Evolutionary conservation across 225 moss, liverwort and hornwort genomes (phyloP), one percentile per base, ranked within the genome.

Genomic region (Sphagnum tenellum): DNA sequence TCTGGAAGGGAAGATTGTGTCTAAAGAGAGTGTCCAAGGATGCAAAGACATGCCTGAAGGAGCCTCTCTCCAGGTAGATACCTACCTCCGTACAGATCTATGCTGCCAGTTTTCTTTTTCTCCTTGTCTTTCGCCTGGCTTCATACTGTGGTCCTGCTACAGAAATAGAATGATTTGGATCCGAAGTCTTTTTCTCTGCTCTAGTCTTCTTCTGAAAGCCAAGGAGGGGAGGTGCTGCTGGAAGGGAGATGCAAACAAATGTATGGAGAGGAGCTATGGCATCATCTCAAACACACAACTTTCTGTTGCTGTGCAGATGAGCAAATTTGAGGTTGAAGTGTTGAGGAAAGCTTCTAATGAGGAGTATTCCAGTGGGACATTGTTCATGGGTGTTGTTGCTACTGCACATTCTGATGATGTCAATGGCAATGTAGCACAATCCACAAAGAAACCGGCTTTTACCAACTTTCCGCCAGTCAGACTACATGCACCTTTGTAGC

Each of bases 281-380:
- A 65, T 11, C 48, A 5, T 55, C 56, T 56, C 13, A 13, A 56
- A 56, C 4, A 56, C 12, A 56, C 11, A 56, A 29, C 29, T 29
- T 29, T 29, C 29, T 29, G 29, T 59, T 70, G 62, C 9, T 13
- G 63, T 75, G 73, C 79, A 93, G 93, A 81, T 93, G 63, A 89
- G 93, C 5, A 93, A 86, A 73, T 86, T 75, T 63, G 93, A 93
- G 73, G 75, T 90, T 58, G 93, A 93, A 76, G 73, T 89, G 46
- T 75, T 93, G 86, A 79, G 71, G 62, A 77, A 67, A 68, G 82
- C 73, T 71, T 74, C 81, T 5, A 74, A 75, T 65, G 76, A 89
- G 61, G 92, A 85, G 54, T 68, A 81, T 79, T 78, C 79, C 45
- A 80, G 80, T 66, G 90, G 89, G 61, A 74, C 74, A 48, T 63